Evolutionary conservation across 2,329 filamentous ascomycete genomes (phyloP), one percentile per base, ranked within the genome.

Genomic region (Fusarium coicis): DNA sequence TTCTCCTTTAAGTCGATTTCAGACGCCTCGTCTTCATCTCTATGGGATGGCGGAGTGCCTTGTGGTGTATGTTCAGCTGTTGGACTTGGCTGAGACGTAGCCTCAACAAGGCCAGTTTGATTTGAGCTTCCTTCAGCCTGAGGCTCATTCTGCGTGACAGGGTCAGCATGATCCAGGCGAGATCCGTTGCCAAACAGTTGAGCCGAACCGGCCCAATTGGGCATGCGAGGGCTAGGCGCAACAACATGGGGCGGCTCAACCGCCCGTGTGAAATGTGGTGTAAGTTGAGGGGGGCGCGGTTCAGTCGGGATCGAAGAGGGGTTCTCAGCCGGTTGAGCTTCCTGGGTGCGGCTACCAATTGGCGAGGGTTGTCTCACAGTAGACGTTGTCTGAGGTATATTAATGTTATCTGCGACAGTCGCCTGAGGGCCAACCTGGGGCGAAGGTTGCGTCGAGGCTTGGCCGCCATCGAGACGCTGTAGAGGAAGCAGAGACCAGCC

Each of bases 401-500:
- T 72, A 15, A 63, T 55, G 18, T 43, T 62, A 23, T 80, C 75
- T 16, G 44, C 64, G 30, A 63, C 61, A 5, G 66, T 49, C 12
- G 72, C 54, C 19, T 74, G 67, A 32, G 75, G 74, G 16, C 68
- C 70, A 16, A 77, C 68, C 57, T 76, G 77, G 15, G 76, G 72
- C 21, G 55, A 76, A 23, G 50, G 79, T 19, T 78, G 76, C 7
- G 73, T 74, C 26, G 75, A 77, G 23, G 26, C 49, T 40, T 70
- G 64, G 21, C 64, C 57, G 12, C 81, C 83, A 56, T 88, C 86
- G 14, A 89, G 73, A 30, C 88, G 85, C 71, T 91, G 87, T 5
- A 93, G 83, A 30, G 91, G 90, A 50, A 92, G 81, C 43, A 93
- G 80, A 28, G 89, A 88, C 91, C 91, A 93, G 10, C 91, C 91